Conservation (phyloP, 2,329 filamentous ascomycete species). For the Dothideomycetes sp. region DNA sequence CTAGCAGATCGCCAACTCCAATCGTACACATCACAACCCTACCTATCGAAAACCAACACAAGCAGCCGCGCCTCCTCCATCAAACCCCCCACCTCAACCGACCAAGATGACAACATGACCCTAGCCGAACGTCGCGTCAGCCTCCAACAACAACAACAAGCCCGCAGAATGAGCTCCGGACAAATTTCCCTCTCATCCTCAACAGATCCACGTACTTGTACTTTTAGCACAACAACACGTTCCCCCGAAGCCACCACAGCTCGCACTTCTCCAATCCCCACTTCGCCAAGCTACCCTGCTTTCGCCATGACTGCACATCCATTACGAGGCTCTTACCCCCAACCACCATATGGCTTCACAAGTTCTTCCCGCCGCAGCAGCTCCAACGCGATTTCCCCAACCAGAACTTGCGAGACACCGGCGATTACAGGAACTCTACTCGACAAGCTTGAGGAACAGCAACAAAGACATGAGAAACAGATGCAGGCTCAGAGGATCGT, state of each 20-base stretch:
- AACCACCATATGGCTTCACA: constrained; percentile 40
- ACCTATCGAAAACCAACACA: not conserved
- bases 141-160: constrained; percentile 24
- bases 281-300: constrained; percentile 31
- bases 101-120: constrained; percentile 50
- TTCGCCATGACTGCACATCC: constrained; percentile 16
- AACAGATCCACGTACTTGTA: constrained; percentile 4
- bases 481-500: constrained; percentile 49
- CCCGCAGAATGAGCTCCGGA: not conserved
- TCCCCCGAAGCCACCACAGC: constrained; percentile 21
- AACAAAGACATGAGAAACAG: constrained; percentile 49
- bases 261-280: constrained; percentile 49
- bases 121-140: constrained; percentile 52
- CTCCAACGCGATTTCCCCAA: constrained; percentile 19
- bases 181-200: constrained; percentile 8
- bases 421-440: constrained; percentile 16
- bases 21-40: not conserved
- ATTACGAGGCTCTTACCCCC: constrained; percentile 18
- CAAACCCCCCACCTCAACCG: constrained; percentile 15
- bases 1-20: not conserved
- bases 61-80: constrained; percentile 5
- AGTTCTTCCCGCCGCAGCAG: constrained; percentile 58
- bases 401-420: not conserved
- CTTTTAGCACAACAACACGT: constrained; percentile 11
- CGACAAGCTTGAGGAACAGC: constrained; percentile 29